Conservation (phyloP, 768 basidiomycete species). For the Panus rudis region DNA sequence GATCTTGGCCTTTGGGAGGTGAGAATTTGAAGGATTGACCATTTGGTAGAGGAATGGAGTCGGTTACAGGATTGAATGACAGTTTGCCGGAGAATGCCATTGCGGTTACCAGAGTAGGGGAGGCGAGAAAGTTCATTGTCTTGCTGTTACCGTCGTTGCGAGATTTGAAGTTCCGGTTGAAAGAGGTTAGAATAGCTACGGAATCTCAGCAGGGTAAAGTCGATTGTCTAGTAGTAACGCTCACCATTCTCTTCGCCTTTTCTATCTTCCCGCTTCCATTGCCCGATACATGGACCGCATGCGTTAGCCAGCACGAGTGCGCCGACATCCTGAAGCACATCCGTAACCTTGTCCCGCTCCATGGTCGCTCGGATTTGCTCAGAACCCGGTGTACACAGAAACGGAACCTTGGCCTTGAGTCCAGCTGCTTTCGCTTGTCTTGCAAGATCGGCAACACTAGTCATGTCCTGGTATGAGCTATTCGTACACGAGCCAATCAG, state of each 20-base stretch:
- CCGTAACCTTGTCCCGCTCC: constrained; percentile 86
- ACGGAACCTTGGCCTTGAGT: constrained; percentile 75
- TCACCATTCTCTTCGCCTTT: constrained; percentile 86
- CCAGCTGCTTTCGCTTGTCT: constrained; percentile 83
- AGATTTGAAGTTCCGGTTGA: constrained; percentile 94
- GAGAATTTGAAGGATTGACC: constrained; percentile 80
- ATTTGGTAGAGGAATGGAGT: constrained; percentile 56
- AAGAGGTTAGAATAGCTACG: constrained; percentile 90
- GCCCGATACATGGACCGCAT: constrained; percentile 98
- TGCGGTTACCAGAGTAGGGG: constrained; percentile 94
- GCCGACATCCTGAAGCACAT: constrained; percentile 79
- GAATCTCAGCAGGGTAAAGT: constrained; percentile 2
- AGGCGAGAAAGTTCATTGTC: constrained; percentile 98
- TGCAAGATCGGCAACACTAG: constrained; percentile 86
- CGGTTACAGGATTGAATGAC: constrained; percentile 89
- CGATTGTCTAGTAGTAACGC: constrained; percentile 11
- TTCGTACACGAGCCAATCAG: constrained; percentile 99
- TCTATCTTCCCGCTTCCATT: constrained; percentile 94
- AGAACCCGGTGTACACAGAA: constrained; percentile 84
- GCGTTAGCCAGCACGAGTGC: constrained; percentile 94
- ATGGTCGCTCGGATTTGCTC: constrained; percentile 98
- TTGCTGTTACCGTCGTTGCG: constrained; percentile 92
- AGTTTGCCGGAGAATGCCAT: constrained; percentile 94
- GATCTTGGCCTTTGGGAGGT: constrained; percentile 77
- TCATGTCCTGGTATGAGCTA: constrained; percentile 96